These are phyloP conservation scores for Cyberlindnera amylophila DNA, from an alignment of 805 yeast genomes.

Conservation along the genomic window DNA sequence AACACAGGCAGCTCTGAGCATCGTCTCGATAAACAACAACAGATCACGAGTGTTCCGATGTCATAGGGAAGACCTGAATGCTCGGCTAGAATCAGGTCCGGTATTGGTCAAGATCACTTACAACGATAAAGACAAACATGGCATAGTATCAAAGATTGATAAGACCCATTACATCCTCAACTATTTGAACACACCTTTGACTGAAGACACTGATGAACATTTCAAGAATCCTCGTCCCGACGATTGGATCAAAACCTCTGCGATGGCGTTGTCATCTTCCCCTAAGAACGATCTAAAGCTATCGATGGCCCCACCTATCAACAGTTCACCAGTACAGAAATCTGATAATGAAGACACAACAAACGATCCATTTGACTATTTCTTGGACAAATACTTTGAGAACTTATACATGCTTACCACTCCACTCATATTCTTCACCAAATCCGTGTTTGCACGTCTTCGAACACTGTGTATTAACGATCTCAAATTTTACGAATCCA, in stretches of 20 bases:
- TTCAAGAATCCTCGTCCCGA: not conserved
- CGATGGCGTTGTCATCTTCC: not conserved
- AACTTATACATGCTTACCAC: conserved; percentile 32
- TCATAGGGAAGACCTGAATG: conserved; percentile 1
- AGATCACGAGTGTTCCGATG: conserved; percentile 20
- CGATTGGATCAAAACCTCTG: not conserved
- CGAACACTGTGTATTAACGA: conserved; percentile 38
- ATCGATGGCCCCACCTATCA: conserved; percentile 25
- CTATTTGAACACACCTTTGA: conserved; percentile 4
- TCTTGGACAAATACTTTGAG: conserved; percentile 32
- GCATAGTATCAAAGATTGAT: conserved; percentile 9
- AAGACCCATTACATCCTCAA: conserved; percentile 4
- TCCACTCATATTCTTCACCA: conserved; percentile 39
- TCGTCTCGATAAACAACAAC: conserved; percentile 17
- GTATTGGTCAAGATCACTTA: conserved; percentile 16
- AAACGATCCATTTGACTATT: conserved; percentile 28
- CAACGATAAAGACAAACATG: conserved; percentile 22
- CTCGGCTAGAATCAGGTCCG: conserved; percentile 6
- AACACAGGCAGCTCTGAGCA: conserved; percentile 6
- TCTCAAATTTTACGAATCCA: conserved; percentile 18
- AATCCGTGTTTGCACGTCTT: conserved; percentile 47
- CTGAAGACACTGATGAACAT: too few relatives aligned
- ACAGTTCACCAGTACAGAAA: conserved; percentile 17
- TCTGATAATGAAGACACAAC: conserved; percentile 10
- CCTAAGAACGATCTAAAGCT: conserved; percentile 18